Base-by-base conservation (phyloP, 2,329 filamentous ascomycete genomes). In the Fusarium verrucosum region DNA sequence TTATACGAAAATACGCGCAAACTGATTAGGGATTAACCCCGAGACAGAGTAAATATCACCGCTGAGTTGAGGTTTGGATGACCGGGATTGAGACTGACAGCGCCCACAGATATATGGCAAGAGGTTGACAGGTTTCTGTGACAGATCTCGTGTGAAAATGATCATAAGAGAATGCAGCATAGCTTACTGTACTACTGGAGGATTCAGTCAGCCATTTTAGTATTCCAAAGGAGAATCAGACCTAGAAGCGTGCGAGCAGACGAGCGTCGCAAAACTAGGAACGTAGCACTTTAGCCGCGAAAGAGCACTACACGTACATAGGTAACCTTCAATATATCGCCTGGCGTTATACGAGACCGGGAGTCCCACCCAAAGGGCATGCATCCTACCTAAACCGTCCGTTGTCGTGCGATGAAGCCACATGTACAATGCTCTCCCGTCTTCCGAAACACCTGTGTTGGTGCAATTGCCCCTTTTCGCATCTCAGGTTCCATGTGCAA, bases 321-420 rank as follows among this genome's bases (percentile, higher is more conserved):
- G 3, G 28, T 16, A 32, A 32, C 28, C 6, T 16, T 16, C 7
- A 2, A 16, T 14, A 32, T 32, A 32, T 32, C 28, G 13, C 8
- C 14, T 6, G 5, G 3, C 14, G 28, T 32, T 32, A 32, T 14
- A 32, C 28, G 16, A 3, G 28, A 5, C 7, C 14, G 7, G 28
- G 16, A 14, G 16, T 14, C 28, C 28, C 28, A 6, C 50, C 33
- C 40, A 76, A 76, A 5, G 73, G 65, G 17, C 65, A 36, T 10
- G 72, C 74, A 42, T 76, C 74, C 76, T 75, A 77, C 7, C 76
- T 70, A 5, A 78, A 71, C 2, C 76, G 71, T 6, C 76, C n/a
- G n/a, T n/a, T n/a, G n/a, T n/a, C n/a, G 26, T 7, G 28, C 7
- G 6, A 16, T 30, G 28, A 30, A 30, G 13, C 28, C 28, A 30